These are phyloP conservation scores for Starmera amethionina DNA, from an alignment of 805 yeast genomes.

Conservation along the genomic window DNA sequence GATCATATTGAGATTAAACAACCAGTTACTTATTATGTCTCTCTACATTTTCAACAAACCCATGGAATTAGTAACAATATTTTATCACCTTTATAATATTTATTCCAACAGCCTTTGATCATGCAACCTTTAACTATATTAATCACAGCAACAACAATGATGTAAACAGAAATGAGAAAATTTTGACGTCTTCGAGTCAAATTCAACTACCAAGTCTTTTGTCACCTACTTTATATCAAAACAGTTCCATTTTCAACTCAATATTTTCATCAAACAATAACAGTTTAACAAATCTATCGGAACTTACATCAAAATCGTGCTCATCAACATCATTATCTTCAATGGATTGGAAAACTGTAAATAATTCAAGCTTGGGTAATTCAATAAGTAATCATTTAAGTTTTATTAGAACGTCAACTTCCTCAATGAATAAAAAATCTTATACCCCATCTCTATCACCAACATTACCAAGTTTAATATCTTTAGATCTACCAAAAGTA, in stretches of 20 bases:
- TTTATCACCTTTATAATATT: background rate
- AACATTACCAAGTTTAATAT: constrained; percentile 17
- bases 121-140: background rate
- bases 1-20: constrained; percentile 10
- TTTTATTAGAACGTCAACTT: no score
- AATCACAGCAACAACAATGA: background rate
- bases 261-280: constrained; percentile 13
- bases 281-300: constrained; percentile 17
- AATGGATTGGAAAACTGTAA: background rate
- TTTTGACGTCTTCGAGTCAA: background rate
- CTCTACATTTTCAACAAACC: constrained; percentile 6
- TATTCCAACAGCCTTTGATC: background rate
- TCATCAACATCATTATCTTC: constrained; percentile 18
- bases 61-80: background rate
- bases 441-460: no score
- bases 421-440: no score
- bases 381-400: no score
- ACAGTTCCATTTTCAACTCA: constrained; percentile 7
- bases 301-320: constrained; percentile 17
- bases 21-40: constrained; percentile 19
- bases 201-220: constrained; percentile 17
- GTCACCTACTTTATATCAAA: constrained; percentile 17
- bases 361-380: no score
- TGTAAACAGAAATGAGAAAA: constrained; percentile 1
- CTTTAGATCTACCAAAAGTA: constrained; percentile 14